Conservation (phyloP, 768 basidiomycete species). For the Clitopilus hobsonii region DNA sequence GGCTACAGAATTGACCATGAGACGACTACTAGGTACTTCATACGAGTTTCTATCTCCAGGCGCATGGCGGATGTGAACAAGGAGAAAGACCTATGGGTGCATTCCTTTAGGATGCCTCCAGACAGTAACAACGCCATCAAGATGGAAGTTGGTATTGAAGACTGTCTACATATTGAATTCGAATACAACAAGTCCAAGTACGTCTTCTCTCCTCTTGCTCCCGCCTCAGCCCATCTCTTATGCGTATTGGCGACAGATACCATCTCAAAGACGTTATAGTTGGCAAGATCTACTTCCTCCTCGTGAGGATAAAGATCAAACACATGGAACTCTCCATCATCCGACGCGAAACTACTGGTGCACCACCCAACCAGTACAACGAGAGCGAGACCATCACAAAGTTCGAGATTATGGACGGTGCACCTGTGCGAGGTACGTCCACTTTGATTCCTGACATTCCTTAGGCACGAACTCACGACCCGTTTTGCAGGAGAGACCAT, state of each 20-base stretch:
- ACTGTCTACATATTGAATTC: slow-evolving; percentile 97
- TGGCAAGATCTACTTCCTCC: slow-evolving; percentile 98
- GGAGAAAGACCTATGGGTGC: slow-evolving; percentile 96
- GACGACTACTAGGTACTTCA: slow-evolving; percentile 69
- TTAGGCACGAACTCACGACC: not conserved
- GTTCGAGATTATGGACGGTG: slow-evolving; percentile 99
- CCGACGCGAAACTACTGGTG: slow-evolving; percentile 92
- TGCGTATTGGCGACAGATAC: too few species aligned
- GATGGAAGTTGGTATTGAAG: slow-evolving; percentile 99
- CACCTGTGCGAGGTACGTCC: slow-evolving; percentile 80
- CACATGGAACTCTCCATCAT: slow-evolving; percentile 99
- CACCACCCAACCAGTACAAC: slow-evolving; percentile 98
- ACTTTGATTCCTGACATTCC: not conserved
- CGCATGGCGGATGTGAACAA: slow-evolving; percentile 91
- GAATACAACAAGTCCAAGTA: slow-evolving; percentile 99
- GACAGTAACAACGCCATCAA: slow-evolving; percentile 98
- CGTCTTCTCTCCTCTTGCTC: slow-evolving; percentile 27
- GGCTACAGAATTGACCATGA: too few species aligned
- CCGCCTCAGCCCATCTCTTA: not conserved
- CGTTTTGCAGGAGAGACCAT: slow-evolving; percentile 91
- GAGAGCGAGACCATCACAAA: slow-evolving; percentile 99
- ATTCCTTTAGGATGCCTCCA: slow-evolving; percentile 97
- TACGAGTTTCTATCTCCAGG: slow-evolving; percentile 86
- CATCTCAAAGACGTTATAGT: slow-evolving; percentile 99
- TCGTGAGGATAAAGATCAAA: slow-evolving; percentile 99